Conservation (phyloP, 2,329 filamentous ascomycete species). For the Paraconiothyrium sp. region DNA sequence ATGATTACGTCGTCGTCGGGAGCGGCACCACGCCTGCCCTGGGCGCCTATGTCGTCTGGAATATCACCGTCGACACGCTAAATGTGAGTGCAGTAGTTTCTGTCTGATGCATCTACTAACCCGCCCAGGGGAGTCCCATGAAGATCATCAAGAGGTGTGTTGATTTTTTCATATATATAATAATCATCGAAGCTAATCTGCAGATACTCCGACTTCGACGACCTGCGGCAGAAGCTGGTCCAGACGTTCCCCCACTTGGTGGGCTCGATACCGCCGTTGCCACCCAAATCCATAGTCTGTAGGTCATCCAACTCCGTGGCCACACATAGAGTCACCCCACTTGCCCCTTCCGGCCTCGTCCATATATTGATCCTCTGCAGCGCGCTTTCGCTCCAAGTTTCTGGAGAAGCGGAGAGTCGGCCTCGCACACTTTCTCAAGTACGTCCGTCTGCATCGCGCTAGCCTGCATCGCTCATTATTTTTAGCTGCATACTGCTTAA, state of each 20-base stretch:
- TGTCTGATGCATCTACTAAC: constrained; percentile 19
- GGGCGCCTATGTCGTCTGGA: constrained; percentile 97
- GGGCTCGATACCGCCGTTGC: constrained; percentile 86
- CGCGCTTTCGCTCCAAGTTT: constrained; percentile 80
- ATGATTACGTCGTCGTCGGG: constrained; percentile 69
- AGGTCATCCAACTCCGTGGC: constrained; percentile 52
- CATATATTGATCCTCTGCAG: constrained; percentile 46
- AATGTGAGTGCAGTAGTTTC: constrained; percentile 66
- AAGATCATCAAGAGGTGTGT: constrained; percentile 66
- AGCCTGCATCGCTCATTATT: constrained; percentile 38
- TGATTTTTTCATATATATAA: constrained; percentile 7
- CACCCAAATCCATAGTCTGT: constrained; percentile 90
- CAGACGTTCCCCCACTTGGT: constrained; percentile 84
- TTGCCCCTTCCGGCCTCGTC: constrained; percentile 21
- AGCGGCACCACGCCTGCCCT: constrained; percentile 65
- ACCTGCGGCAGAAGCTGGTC: constrained; percentile 76
- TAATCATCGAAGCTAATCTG: constrained; percentile 7
- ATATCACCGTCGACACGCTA: constrained; percentile 85
- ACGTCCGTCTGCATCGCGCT: constrained; percentile 50
- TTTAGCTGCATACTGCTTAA: constrained; percentile 87
- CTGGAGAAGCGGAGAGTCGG: constrained; percentile 84
- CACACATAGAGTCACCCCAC: constrained; percentile 26
- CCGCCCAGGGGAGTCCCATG: constrained; percentile 63
- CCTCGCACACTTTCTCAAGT: constrained; percentile 94
- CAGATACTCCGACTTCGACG: constrained; percentile 93